Conservation (phyloP, 306 rosid genomes). For the Glycine latifolia region DNA sequence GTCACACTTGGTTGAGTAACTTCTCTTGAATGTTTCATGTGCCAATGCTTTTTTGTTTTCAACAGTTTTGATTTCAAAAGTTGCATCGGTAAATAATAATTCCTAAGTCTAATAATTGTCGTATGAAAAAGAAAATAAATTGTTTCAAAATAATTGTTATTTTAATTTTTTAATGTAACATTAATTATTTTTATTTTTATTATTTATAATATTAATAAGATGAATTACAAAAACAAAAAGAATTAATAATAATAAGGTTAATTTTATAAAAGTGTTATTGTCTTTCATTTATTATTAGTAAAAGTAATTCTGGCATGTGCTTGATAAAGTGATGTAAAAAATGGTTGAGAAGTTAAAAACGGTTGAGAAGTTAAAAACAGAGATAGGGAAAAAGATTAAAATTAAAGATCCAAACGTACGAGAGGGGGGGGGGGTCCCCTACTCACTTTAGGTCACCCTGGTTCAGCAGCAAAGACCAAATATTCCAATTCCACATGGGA, state of each 20-base stretch:
- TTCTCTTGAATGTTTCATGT: slow-evolving; percentile 2
- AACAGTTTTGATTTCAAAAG: not conserved
- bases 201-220: no score
- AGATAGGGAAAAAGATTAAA: not conserved
- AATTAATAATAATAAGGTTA: no score
- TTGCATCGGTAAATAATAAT: not conserved
- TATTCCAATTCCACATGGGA: slow-evolving; percentile 31
- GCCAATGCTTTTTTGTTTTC: not conserved
- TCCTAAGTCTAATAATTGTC: no score
- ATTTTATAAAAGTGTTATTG: no score
- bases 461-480: slow-evolving; percentile 32
- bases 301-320: not conserved
- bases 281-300: no score
- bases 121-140: no score
- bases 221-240: no score
- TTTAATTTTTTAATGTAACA: no score
- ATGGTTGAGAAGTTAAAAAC: not conserved
- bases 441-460: not conserved
- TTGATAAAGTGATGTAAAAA: not conserved
- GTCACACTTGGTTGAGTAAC: slow-evolving; percentile 19
- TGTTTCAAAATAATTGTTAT: no score
- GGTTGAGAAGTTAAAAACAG: not conserved
- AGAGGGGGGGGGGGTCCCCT: slow-evolving; percentile 12
- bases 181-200: no score
- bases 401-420: slow-evolving; percentile 1